Percentiles rank a stretch among this genome's conserved stretches.
Evolutionary conservation across 169 alveolate species (phyloP).

Genomic region (Cryptosporidium ubiquitum): DNA sequence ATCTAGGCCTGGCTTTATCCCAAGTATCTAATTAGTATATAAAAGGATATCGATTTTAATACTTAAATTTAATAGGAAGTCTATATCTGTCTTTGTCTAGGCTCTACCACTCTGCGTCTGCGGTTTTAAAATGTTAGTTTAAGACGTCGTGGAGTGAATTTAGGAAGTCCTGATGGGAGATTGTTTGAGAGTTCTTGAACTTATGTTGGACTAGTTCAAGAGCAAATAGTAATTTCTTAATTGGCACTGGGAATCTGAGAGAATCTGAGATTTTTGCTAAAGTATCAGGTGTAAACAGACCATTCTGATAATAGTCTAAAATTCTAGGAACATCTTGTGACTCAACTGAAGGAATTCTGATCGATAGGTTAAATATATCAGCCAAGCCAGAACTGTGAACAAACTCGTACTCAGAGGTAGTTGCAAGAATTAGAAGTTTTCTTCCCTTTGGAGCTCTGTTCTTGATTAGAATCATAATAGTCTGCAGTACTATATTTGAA

Average conservation of each 20-base stretch:
- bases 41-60: conserved; percentile 31
- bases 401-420: conserved; percentile 93
- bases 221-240: conserved; percentile 53
- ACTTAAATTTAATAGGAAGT: not conserved
- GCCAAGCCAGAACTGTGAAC: conserved; percentile 76
- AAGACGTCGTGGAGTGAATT: conserved; percentile 47
- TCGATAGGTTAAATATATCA: conserved; percentile 45
- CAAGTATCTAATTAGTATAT: conserved; percentile 20
- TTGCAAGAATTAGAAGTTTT: conserved; percentile 94
- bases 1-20: not conserved
- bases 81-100: not conserved
- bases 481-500: conserved; percentile 94
- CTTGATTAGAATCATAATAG: conserved; percentile 93
- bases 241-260: conserved; percentile 40
- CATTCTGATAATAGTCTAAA: conserved; percentile 53
- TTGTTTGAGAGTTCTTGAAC: not conserved
- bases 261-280: conserved; percentile 45
- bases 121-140: not conserved
- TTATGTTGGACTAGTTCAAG: conserved; percentile 41
- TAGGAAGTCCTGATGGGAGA: conserved; percentile 29
- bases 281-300: conserved; percentile 14
- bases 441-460: conserved; percentile 95
- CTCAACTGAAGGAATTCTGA: conserved; percentile 43
- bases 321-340: conserved; percentile 58
- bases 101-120: not conserved